These are phyloP conservation scores for Heliosperma pusillum DNA, from an alignment of 148 eudicot genomes.

Conservation along the genomic window DNA sequence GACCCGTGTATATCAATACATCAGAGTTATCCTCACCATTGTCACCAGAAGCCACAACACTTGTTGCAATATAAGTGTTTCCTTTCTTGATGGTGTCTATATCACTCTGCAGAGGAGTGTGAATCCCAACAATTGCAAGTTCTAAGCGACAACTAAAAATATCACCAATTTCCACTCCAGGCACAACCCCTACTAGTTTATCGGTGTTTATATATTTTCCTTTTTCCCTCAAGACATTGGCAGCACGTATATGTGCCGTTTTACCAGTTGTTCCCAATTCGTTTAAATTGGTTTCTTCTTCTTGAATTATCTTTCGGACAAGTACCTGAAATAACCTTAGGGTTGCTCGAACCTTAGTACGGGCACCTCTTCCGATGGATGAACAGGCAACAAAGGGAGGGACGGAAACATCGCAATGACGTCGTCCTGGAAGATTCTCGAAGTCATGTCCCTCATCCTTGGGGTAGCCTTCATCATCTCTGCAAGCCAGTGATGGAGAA, in stretches of 20 bases:
- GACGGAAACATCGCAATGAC: conserved; percentile 31
- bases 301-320: conserved; percentile 66
- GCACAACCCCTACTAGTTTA: conserved; percentile 47
- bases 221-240: conserved; percentile 41
- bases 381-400: conserved; percentile 48
- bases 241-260: conserved; percentile 47
- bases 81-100: conserved; percentile 56
- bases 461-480: conserved; percentile 21
- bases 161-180: conserved; percentile 88
- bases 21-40: conserved; percentile 58
- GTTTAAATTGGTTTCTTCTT: conserved; percentile 39
- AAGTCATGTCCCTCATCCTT: conserved; percentile 22
- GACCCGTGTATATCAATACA: conserved; percentile 60
- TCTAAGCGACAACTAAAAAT: conserved; percentile 78
- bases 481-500: background rate
- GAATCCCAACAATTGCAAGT: conserved; percentile 76
- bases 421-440: conserved; percentile 16
- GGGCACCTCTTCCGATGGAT: conserved; percentile 41
- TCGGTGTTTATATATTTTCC: conserved; percentile 50
- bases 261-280: conserved; percentile 21
- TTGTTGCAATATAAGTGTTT: conserved; percentile 41
- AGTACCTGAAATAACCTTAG: conserved; percentile 53
- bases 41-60: conserved; percentile 72
- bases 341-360: conserved; percentile 58
- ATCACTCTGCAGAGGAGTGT: conserved; percentile 62